phyloP scores from a whole-genome alignment of 2,329 filamentous ascomycete genomes.

The Aaosphaeria pasadenensis region DNA sequence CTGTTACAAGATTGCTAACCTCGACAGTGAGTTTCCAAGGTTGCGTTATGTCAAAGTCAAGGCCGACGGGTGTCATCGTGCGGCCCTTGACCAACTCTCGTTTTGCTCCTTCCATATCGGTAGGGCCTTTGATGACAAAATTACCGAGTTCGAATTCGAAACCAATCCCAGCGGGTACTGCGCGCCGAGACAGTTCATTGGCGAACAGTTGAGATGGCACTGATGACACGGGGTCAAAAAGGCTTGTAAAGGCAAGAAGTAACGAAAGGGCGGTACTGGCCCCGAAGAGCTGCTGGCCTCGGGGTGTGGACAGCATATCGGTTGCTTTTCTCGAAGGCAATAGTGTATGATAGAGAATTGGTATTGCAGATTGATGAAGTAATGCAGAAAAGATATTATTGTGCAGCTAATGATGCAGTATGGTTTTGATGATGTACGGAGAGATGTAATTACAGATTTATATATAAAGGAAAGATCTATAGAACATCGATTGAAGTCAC shows the following conservation, averaged over 20 bases:
- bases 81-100: neutral
- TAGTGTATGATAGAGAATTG: neutral
- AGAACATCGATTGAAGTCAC: too few relatives aligned
- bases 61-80: neutral
- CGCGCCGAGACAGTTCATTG: slow-evolving; percentile 6
- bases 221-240: slow-evolving; percentile 3
- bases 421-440: slow-evolving; percentile 3
- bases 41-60: neutral
- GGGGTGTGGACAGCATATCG: slow-evolving; percentile 3
- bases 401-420: slow-evolving; percentile 1
- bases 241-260: slow-evolving; percentile 5
- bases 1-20: neutral
- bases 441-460: too few relatives aligned
- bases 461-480: too few relatives aligned
- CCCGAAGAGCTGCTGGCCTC: slow-evolving; percentile 4
- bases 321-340: neutral
- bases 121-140: neutral
- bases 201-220: slow-evolving; percentile 3
- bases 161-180: slow-evolving; percentile 3
- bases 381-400: slow-evolving; percentile 6
- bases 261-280: slow-evolving; percentile 4
- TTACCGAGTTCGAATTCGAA: slow-evolving; percentile 5
- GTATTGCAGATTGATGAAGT: slow-evolving; percentile 1
- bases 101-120: neutral
- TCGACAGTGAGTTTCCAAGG: neutral